Evolutionary conservation across 805 yeast genomes (phyloP), one percentile per base, ranked within the genome.

Genomic region (Yarrowia divulgata): DNA sequence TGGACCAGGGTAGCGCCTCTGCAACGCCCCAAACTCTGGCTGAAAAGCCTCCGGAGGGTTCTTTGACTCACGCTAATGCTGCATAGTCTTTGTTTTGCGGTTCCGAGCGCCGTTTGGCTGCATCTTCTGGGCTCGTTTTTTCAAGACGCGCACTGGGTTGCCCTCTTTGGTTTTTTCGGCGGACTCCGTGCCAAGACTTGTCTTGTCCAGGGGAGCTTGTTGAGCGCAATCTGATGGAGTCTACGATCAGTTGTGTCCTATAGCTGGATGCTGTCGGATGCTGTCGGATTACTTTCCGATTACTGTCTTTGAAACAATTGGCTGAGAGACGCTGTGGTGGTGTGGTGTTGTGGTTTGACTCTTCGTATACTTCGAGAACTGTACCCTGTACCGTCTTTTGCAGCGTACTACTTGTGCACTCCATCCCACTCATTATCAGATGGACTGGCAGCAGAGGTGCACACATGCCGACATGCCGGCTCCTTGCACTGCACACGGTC

Each of bases 11-110:
- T n/a, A n/a, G n/a, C n/a, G 40, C 40, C 40, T 39, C 40, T 13
- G 40, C 40, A 39, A 23, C 50, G 50, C 50, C 46, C 46, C 19
- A 42, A 42, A 42, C n/a, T n/a, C n/a, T n/a, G n/a, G n/a, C n/a
- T n/a, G n/a, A n/a, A n/a, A n/a, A n/a, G 18, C 18, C 52, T 14
- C 34, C 6, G 5, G 10, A 4, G 14, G 13, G 13, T 14, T 12
- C 23, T 43, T 18, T 43, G 23, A 43, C 29, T 18, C 48, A 43
- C 48, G 48, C 29, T 18, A 18, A 43, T 18, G 23, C 29, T 18
- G 48, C 48, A 43, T 18, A 18, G 46, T 43, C 48, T 19, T 43
- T 43, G 48, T 43, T 10, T 19, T 7, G 3, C 46, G 19, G 19
- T 1, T 42, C 46, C 12, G 40, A 42, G 10, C 18, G 19, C 46